Conservation (phyloP, 2,329 filamentous ascomycete genomes). For the Meredithiella fracta region DNA sequence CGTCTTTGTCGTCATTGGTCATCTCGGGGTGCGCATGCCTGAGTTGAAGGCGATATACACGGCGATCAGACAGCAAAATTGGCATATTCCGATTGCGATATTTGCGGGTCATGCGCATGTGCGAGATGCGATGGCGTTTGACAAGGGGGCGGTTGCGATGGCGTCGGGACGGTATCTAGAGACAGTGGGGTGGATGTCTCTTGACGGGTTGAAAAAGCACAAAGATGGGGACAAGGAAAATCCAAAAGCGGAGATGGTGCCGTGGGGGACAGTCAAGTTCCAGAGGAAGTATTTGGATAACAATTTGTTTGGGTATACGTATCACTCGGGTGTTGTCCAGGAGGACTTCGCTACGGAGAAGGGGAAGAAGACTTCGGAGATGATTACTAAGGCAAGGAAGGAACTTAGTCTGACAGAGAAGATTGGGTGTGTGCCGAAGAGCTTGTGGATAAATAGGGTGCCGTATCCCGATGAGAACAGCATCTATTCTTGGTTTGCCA, state of each 20-base stretch:
- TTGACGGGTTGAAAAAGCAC: constrained; percentile 42
- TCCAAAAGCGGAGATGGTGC: constrained; percentile 19
- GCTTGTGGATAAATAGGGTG: constrained; percentile 67
- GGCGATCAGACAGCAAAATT: constrained; percentile 59
- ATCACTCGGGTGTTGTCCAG: constrained; percentile 60
- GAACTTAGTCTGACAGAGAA: constrained; percentile 53
- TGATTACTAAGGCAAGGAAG: constrained; percentile 54
- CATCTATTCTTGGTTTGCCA: constrained; percentile 67
- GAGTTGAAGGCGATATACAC: constrained; percentile 67
- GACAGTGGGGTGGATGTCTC: constrained; percentile 84
- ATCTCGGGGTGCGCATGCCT: constrained; percentile 64
- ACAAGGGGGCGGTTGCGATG: constrained; percentile 59
- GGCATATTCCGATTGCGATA: constrained; percentile 74
- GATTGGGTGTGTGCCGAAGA: constrained; percentile 69
- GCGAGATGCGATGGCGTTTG: constrained; percentile 66
- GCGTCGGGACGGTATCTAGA: constrained; percentile 89
- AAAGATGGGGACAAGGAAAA: constrained; percentile 16
- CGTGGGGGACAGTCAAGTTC: constrained; percentile 36
- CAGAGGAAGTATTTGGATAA: constrained; percentile 80
- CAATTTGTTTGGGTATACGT: constrained; percentile 68
- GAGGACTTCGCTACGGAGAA: constrained; percentile 59
- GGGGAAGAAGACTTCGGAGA: constrained; percentile 52
- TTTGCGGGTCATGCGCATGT: constrained; percentile 87
- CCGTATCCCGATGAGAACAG: constrained; percentile 58
- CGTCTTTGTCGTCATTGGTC: constrained; percentile 71